These are phyloP conservation scores for Casuarina glauca DNA, from an alignment of 306 rosid species.

Conservation along the genomic window DNA sequence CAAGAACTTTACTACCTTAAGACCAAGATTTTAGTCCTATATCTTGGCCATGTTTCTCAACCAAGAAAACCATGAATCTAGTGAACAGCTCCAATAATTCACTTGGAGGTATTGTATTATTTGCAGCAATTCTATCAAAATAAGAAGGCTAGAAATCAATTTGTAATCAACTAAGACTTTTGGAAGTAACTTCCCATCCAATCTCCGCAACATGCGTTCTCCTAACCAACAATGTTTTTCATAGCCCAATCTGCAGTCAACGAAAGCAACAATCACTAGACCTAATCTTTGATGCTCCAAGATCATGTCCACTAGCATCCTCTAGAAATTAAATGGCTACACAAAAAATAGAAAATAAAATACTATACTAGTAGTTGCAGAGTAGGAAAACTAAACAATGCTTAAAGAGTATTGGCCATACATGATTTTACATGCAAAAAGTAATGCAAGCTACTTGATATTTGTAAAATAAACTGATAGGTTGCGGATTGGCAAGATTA, in stretches of 20 bases:
- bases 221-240: conserved; percentile 84
- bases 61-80: conserved; percentile 79
- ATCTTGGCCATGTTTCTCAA: conserved; percentile 81
- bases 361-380: not conserved
- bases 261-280: conserved; percentile 75
- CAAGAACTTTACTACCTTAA: conserved; percentile 90
- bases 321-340: conserved; percentile 41
- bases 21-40: conserved; percentile 86
- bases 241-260: conserved; percentile 78
- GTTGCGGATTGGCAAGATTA: not conserved
- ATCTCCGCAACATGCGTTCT: conserved; percentile 81
- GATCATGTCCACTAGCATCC: conserved; percentile 76
- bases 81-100: conserved; percentile 73
- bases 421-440: not conserved
- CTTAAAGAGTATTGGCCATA: not conserved
- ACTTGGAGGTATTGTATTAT: conserved; percentile 71
- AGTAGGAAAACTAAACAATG: not conserved
- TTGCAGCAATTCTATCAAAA: conserved; percentile 88
- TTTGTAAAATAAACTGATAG: not conserved
- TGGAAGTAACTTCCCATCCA: conserved; percentile 84
- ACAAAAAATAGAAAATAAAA: not conserved
- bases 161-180: conserved; percentile 77
- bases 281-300: conserved; percentile 69
- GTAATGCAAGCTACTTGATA: not conserved
- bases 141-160: conserved; percentile 69